Conservation (phyloP, 805 yeast genomes). For the Starmerella bombicola region DNA sequence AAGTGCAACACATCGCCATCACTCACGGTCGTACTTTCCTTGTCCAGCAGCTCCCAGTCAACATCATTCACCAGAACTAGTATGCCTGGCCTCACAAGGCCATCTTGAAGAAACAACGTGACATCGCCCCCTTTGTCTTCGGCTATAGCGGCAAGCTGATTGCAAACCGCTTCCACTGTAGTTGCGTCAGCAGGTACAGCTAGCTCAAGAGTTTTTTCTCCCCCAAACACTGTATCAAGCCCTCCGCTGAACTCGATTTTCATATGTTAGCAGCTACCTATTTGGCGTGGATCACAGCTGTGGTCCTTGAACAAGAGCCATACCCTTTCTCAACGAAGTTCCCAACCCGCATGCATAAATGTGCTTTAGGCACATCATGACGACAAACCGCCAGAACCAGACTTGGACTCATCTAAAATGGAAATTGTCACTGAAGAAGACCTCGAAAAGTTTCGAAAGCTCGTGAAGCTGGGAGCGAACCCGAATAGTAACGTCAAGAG, state of each 20-base stretch:
- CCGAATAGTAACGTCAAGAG: too few species aligned
- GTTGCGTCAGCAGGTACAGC: constrained; percentile 32
- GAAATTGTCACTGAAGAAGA: too few species aligned
- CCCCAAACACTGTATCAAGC: constrained; percentile 61
- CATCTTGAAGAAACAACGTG: constrained; percentile 72
- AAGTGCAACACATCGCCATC: constrained; percentile 68
- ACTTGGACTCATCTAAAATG: too few species aligned
- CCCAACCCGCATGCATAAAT: too few species aligned
- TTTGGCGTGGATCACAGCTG: too few species aligned
- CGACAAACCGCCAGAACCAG: too few species aligned
- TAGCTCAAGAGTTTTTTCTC: constrained; percentile 43
- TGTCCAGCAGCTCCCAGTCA: constrained; percentile 94
- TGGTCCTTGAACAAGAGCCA: too few species aligned
- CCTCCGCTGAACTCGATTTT: constrained; percentile 49
- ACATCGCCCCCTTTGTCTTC: constrained; percentile 32
- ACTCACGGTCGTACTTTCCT: constrained; percentile 66
- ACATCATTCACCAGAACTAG: constrained; percentile 83
- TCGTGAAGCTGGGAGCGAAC: too few species aligned
- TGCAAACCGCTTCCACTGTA: constrained; percentile 37
- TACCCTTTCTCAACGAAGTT: too few species aligned
- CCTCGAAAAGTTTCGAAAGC: too few species aligned
- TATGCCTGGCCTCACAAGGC: constrained; percentile 78
- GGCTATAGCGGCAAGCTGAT: constrained; percentile 23
- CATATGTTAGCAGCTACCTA: constrained; percentile 13
- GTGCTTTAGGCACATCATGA: too few species aligned